A percentile compares a stretch with the other conserved stretches of the same genome.
These are phyloP conservation scores for Sporothrix luriei DNA, from an alignment of 2,329 filamentous ascomycete species.

Conservation along the genomic window DNA sequence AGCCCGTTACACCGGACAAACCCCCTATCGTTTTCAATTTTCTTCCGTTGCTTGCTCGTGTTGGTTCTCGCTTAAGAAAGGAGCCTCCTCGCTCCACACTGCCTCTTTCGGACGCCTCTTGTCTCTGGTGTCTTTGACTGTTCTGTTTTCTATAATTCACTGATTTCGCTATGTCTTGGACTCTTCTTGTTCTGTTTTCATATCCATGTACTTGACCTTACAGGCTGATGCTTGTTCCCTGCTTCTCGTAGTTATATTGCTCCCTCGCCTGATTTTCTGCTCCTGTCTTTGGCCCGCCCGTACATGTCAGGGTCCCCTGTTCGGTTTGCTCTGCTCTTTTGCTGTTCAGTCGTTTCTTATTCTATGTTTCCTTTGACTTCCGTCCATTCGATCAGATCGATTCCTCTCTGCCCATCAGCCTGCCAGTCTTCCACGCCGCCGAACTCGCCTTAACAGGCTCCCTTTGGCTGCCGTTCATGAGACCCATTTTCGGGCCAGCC, in stretches of 20 bases:
- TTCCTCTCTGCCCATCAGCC: background rate
- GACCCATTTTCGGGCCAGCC: background rate
- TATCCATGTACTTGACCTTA: background rate
- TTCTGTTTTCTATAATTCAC: background rate
- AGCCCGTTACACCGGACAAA: background rate
- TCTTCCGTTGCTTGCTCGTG: background rate
- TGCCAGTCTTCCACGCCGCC: background rate
- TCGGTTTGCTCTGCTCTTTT: background rate
- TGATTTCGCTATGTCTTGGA: background rate
- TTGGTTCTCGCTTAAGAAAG: slow-evolving; percentile 22
- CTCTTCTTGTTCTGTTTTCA: background rate
- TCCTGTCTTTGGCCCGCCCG: background rate
- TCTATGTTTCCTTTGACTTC: background rate
- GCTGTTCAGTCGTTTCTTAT: background rate
- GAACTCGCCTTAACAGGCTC: background rate
- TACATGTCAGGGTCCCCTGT: background rate
- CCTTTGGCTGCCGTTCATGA: background rate
- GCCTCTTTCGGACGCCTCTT: slow-evolving; percentile 26
- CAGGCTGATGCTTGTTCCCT: slow-evolving; percentile 4
- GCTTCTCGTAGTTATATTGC: slow-evolving; percentile 14
- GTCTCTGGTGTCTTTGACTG: background rate
- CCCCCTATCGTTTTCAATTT: background rate
- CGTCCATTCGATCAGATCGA: background rate
- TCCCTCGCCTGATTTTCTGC: background rate
- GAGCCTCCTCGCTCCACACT: slow-evolving; percentile 30